phyloP scores from a whole-genome alignment of 305 asterid genomes.

The Fraxinus sp. region DNA sequence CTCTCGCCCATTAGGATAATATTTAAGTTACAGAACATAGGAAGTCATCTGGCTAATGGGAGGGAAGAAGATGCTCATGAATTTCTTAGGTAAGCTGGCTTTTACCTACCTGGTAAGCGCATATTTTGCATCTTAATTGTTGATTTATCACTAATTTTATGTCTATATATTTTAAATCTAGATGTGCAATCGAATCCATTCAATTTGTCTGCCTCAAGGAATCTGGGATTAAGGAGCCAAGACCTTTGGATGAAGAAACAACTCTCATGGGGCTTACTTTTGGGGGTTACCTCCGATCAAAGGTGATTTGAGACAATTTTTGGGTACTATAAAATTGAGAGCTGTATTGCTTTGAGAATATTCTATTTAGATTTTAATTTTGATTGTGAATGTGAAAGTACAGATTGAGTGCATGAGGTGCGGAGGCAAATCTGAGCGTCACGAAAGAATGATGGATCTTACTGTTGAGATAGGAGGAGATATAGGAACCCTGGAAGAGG shows the following conservation, averaged over 20 bases:
- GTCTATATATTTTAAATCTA: conserved; percentile 22
- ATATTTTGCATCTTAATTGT: conserved; percentile 12
- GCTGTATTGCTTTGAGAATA: conserved; percentile 5
- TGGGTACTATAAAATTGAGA: conserved; percentile 15
- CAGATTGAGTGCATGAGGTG: conserved; percentile 89
- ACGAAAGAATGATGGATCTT: conserved; percentile 87
- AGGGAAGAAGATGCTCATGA: conserved; percentile 96
- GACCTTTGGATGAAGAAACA: conserved; percentile 62
- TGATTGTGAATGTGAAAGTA: conserved; percentile 24
- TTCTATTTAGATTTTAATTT: not conserved
- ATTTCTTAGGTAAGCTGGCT: conserved; percentile 65
- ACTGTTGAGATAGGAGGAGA: conserved; percentile 82
- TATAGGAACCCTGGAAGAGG: conserved; percentile 71
- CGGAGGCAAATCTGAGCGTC: conserved; percentile 61
- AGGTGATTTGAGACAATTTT: conserved; percentile 43
- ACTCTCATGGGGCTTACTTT: conserved; percentile 74
- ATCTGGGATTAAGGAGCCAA: conserved; percentile 43
- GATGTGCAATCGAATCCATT: conserved; percentile 76
- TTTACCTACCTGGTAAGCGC: conserved; percentile 2
- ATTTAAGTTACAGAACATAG: conserved; percentile 57
- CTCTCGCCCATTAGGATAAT: conserved; percentile 59
- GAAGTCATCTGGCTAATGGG: conserved; percentile 68
- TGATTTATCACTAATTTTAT: conserved; percentile 1
- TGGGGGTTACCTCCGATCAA: conserved; percentile 88
- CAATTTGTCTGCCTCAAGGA: conserved; percentile 64